Conservation (phyloP, 108 stramenopile genomes). For the Conticribra guillardii region DNA sequence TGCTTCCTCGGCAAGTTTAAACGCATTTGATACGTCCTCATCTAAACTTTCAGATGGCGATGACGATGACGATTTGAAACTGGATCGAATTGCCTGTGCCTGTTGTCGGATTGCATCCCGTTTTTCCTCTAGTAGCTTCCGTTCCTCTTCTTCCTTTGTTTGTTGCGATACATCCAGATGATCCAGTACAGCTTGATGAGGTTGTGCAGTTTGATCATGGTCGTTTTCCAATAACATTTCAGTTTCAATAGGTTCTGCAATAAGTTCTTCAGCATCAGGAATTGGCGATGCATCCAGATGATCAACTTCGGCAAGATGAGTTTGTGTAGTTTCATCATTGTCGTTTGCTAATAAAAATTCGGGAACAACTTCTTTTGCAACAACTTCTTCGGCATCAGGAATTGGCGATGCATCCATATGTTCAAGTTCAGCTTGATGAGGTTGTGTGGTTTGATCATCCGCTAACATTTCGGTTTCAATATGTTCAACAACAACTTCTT, state of each 20-base stretch:
- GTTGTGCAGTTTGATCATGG: not conserved
- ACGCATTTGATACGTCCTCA: conserved; percentile 1
- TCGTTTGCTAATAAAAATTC: no score
- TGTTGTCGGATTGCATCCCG: not conserved
- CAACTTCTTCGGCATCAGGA: no score
- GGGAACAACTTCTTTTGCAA: no score
- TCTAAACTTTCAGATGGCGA: conserved; percentile 5
- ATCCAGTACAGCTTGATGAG: no score
- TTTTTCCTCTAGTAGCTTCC: not conserved
- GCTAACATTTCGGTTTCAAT: not conserved
- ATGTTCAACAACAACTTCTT: not conserved
- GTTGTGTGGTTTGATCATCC: not conserved
- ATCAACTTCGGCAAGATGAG: no score
- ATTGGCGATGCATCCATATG: not conserved
- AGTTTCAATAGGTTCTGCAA: no score
- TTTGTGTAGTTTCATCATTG: not conserved
- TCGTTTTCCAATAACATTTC: no score
- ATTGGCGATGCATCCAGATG: no score
- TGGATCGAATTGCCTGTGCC: conserved; percentile 1
- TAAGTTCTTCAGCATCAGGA: no score
- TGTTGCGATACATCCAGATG: no score
- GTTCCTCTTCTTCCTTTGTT: not conserved
- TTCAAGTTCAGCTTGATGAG: not conserved
- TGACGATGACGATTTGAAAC: not conserved
- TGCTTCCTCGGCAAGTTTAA: conserved; percentile 11